These are phyloP conservation scores for Nicotiana obtusifolia DNA, from an alignment of 257 asterid species.

Conservation along the genomic window DNA sequence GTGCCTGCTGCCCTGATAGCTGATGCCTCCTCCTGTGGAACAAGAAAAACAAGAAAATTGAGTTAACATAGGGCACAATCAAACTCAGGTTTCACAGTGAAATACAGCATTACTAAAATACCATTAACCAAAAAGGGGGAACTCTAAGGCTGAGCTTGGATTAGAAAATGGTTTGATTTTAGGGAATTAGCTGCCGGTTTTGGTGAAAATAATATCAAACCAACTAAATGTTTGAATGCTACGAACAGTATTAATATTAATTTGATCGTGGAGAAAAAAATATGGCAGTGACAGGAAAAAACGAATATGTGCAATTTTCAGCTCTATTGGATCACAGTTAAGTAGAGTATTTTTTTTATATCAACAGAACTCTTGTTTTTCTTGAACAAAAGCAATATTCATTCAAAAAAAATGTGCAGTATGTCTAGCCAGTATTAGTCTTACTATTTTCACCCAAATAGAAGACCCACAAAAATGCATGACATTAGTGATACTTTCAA, in stretches of 20 bases:
- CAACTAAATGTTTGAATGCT: background rate
- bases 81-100: background rate
- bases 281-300: background rate
- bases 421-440: background rate
- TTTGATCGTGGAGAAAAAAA: background rate
- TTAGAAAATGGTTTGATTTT: background rate
- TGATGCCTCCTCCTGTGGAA: constrained; percentile 74
- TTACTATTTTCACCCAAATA: background rate
- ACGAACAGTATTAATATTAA: background rate
- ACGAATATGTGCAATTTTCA: background rate
- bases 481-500: background rate
- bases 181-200: background rate
- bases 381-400: background rate
- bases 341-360: background rate
- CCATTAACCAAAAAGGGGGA: background rate
- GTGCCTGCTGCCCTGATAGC: constrained; percentile 57
- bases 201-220: background rate
- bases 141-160: background rate
- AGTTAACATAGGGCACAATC: background rate
- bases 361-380: background rate
- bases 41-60: background rate
- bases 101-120: too few species aligned
- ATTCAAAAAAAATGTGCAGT: background rate
- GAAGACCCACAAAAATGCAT: background rate
- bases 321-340: background rate